Evolutionary conservation across 2,329 filamentous ascomycete species (phyloP).

Genomic region (Dichotomopilus funicola): DNA sequence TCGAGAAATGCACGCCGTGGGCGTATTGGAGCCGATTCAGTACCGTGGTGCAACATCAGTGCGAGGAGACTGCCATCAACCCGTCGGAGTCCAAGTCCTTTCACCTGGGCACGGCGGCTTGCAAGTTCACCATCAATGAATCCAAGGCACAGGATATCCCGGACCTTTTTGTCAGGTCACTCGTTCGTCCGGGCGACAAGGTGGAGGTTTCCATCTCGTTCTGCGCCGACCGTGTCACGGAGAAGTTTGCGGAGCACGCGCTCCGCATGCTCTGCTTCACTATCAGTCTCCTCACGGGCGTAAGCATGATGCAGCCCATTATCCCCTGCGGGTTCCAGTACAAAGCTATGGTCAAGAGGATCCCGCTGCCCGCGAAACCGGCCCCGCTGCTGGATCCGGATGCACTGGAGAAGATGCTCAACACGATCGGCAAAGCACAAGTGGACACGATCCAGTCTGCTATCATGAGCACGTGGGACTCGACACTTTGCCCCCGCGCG

Average conservation of each 20-base stretch:
- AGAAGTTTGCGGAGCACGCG: slow-evolving; percentile 38
- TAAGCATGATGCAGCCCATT: slow-evolving; percentile 41
- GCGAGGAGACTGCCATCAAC: slow-evolving; percentile 33
- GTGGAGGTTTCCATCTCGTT: slow-evolving; percentile 41
- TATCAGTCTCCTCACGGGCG: slow-evolving; percentile 40
- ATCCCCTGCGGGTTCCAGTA: slow-evolving; percentile 39
- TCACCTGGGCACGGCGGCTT: slow-evolving; percentile 40
- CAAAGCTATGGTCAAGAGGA: slow-evolving; percentile 32
- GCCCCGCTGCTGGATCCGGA: slow-evolving; percentile 3
- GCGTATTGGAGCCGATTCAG: slow-evolving; percentile 48
- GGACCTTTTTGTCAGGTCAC: slow-evolving; percentile 42
- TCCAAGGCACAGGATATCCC: slow-evolving; percentile 36
- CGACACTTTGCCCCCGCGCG: slow-evolving; percentile 35
- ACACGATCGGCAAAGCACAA: slow-evolving; percentile 35
- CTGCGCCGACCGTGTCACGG: slow-evolving; percentile 38
- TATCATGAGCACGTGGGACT: slow-evolving; percentile 40
- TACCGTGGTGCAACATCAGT: slow-evolving; percentile 47
- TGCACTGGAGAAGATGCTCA: slow-evolving; percentile 18
- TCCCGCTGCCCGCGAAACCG: slow-evolving; percentile 34
- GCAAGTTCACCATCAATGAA: slow-evolving; percentile 39
- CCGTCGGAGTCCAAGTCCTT: slow-evolving; percentile 33
- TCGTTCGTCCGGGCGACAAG: slow-evolving; percentile 30
- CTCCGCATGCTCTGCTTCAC: slow-evolving; percentile 41
- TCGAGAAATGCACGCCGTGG: slow-evolving; percentile 49
- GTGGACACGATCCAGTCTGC: slow-evolving; percentile 35